Percentiles rank a stretch among this genome's conserved stretches.
Evolutionary conservation across 371 early-diverging fungal species (phyloP).

Genomic region (Cokeromyces recurvatus): DNA sequence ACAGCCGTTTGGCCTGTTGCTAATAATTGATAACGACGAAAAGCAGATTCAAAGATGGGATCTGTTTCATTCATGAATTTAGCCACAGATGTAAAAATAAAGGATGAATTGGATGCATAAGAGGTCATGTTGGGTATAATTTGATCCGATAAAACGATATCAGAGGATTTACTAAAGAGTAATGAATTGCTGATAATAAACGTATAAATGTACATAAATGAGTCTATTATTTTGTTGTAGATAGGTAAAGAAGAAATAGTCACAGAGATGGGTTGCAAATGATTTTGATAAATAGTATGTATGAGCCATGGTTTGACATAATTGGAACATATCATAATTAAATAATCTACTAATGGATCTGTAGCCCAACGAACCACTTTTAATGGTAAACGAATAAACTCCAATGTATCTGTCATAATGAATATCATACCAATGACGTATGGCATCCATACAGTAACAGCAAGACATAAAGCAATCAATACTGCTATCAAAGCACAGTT

Average conservation of each 20-base stretch:
- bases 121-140: too few relatives aligned
- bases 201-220: conserved; percentile 1
- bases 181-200: background rate
- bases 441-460: conserved; percentile 72
- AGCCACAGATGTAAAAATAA: background rate
- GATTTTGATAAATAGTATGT: background rate
- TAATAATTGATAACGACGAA: conserved; percentile 27
- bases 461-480: conserved; percentile 67
- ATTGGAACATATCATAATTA: conserved; percentile 28
- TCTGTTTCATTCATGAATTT: conserved; percentile 7
- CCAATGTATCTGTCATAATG: conserved; percentile 18
- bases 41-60: conserved; percentile 4
- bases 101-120: background rate
- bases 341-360: conserved; percentile 53
- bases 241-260: background rate
- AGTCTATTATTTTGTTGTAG: background rate
- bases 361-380: conserved; percentile 39
- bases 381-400: conserved; percentile 45
- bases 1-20: conserved; percentile 25
- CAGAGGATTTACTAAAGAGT: background rate
- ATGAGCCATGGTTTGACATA: conserved; percentile 1
- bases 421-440: conserved; percentile 62
- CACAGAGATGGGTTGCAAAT: background rate
- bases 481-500: conserved; percentile 76
- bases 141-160: background rate